Evolutionary conservation across 2,329 filamentous ascomycete genomes (phyloP).

Genomic region (Colletotrichum musae): DNA sequence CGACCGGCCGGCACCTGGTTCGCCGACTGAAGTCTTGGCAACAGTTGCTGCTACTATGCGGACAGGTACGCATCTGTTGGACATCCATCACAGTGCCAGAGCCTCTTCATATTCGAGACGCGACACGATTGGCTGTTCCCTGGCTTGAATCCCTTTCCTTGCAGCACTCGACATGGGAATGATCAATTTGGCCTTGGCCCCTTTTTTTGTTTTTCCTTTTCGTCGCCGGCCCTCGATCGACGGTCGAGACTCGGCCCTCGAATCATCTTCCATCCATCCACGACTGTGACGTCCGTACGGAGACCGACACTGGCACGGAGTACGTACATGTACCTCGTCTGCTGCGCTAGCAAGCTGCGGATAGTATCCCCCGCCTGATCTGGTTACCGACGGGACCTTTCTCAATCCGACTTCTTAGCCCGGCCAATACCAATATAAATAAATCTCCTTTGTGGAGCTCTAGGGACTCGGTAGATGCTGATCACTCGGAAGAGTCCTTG

Average conservation of each 20-base stretch:
- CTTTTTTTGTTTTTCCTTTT: constrained; percentile 7
- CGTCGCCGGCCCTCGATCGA: background rate
- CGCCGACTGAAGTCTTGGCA: constrained; percentile 15
- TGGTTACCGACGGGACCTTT: constrained; percentile 21
- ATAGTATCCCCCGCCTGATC: constrained; percentile 19
- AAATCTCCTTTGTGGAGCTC: constrained; percentile 35
- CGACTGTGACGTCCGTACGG: background rate
- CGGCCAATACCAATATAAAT: constrained; percentile 34
- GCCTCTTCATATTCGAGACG: constrained; percentile 1
- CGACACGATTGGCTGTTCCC: constrained; percentile 7
- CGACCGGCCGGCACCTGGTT: constrained; percentile 15
- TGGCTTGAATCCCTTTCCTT: constrained; percentile 2
- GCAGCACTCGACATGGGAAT: constrained; percentile 1
- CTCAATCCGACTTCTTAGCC: constrained; percentile 14
- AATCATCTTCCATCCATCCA: background rate
- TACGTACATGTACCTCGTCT: background rate
- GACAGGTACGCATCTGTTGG: no score
- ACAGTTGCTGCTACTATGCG: background rate
- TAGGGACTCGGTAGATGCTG: constrained; percentile 36
- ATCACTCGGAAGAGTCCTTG: constrained; percentile 36
- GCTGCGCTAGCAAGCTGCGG: background rate
- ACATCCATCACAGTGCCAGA: background rate
- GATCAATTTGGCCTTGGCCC: constrained; percentile 1
- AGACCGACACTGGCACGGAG: constrained; percentile 8
- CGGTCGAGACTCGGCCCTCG: background rate